Conservation (phyloP, 1,139 yeast genomes). For the Debaryomycetaceae sp. region DNA sequence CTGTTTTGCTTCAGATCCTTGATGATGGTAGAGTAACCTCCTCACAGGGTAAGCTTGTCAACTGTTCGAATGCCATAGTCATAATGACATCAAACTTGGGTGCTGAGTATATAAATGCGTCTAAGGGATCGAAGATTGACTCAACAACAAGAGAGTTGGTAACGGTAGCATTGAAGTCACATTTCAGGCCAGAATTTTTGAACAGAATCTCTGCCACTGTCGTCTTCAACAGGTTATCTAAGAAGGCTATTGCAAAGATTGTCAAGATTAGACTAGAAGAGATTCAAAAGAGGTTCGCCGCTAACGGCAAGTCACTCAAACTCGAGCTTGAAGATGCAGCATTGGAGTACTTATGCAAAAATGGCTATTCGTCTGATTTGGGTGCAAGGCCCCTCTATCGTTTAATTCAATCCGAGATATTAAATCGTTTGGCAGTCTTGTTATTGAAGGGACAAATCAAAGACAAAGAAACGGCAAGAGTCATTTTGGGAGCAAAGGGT, state of each 20-base stretch:
- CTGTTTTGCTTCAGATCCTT: conserved; percentile 81
- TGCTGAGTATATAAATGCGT: conserved; percentile 78
- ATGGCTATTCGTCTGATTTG: conserved; percentile 89
- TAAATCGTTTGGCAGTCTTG: conserved; percentile 85
- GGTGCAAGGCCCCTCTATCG: conserved; percentile 99
- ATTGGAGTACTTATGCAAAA: conserved; percentile 69
- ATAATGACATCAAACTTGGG: conserved; percentile 98
- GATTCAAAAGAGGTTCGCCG: conserved; percentile 79
- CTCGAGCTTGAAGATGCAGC: conserved; percentile 73
- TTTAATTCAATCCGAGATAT: conserved; percentile 80
- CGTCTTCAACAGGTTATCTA: conserved; percentile 86
- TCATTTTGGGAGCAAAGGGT: conserved; percentile 59
- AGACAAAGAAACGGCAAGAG: conserved; percentile 80
- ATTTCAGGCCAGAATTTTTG: conserved; percentile 95
- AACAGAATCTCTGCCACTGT: conserved; percentile 93
- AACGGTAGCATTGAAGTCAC: conserved; percentile 79
- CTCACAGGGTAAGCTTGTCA: conserved; percentile 88
- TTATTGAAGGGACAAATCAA: conserved; percentile 80
- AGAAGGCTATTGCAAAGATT: conserved; percentile 88
- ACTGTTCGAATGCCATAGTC: conserved; percentile 86
- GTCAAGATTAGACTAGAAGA: conserved; percentile 81
- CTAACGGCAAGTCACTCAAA: conserved; percentile 72
- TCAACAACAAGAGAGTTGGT: conserved; percentile 70
- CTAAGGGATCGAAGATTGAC: conserved; percentile 63
- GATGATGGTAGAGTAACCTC: conserved; percentile 97